Evolutionary conservation across 78 protist genomes (phyloP).

Genomic region (Emiliania huxleyi): DNA sequence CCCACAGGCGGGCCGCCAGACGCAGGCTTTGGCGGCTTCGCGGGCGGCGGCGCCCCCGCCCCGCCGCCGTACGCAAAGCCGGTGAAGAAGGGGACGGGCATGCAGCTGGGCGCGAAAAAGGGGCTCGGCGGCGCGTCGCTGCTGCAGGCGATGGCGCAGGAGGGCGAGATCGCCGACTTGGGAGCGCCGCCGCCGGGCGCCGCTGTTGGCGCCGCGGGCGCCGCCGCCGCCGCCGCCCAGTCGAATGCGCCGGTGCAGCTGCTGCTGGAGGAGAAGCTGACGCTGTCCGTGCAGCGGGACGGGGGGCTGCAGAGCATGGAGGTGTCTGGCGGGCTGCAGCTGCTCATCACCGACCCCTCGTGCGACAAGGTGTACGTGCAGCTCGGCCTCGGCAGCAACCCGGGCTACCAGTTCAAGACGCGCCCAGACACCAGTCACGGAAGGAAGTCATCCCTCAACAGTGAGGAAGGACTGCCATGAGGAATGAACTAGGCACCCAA

Average conservation of each 20-base stretch:
- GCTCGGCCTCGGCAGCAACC: not conserved
- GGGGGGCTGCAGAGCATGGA: constrained; percentile 59
- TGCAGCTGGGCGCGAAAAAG: not conserved
- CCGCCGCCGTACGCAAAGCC: not conserved
- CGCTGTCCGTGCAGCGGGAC: constrained; percentile 26
- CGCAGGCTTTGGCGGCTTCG: not conserved
- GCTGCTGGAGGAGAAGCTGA: constrained; percentile 52
- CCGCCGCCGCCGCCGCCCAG: not conserved
- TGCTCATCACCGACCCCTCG: constrained; percentile 42
- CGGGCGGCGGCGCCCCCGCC: not conserved
- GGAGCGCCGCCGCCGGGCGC: too few species aligned
- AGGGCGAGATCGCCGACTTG: not conserved
- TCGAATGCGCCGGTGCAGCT: not conserved
- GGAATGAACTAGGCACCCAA: too few species aligned
- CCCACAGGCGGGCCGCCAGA: too few species aligned
- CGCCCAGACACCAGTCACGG: constrained; percentile 68
- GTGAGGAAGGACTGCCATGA: too few species aligned
- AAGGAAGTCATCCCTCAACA: too few species aligned
- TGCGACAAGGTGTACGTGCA: not conserved
- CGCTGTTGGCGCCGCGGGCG: too few species aligned
- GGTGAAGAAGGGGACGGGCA: not conserved
- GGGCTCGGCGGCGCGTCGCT: not conserved
- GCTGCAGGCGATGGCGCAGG: not conserved
- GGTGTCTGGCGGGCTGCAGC: constrained; percentile 58
- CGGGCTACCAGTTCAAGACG: constrained; percentile 48